Base-by-base conservation (phyloP, 805 yeast species). In the Candida railenensis region DNA sequence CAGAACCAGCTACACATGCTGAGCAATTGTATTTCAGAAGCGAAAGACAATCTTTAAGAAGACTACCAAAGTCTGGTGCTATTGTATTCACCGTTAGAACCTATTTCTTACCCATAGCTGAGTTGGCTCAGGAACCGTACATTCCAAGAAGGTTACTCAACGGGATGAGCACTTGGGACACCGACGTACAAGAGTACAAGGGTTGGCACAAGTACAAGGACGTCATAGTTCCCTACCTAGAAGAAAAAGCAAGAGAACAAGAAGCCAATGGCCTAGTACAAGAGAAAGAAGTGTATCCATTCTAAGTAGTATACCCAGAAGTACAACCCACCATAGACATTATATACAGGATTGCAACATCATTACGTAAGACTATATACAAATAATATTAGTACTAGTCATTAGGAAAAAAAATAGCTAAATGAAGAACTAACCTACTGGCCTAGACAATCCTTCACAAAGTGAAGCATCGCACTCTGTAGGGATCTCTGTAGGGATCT, bases 1-100 rank as follows among this genome's bases (percentile, higher is more conserved):
- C 87, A 4, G 54, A 61, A 12, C 62, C 67, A 12, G 87, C 87
- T 2, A 60, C 59, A 1, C 72, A 69, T 25, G 61, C 80, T 7
- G 65, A 63, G 15, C 73, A 74, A 48, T 58, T 83, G 28, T 78
- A 74, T 60, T 82, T 74, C 62, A 72, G 89, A 52, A 78, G 84
- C 22, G 89, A 83, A 58, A 68, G 89, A 60, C 89, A 83, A 58
- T 72, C 83, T 40, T 66, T 83, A 43, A 71, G 87, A 53, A 69
- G 85, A 55, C 66, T 83, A 47, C 88, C 89, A 12, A 63, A 71
- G 34, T 61, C 80, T 3, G 87, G 88, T 9, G 84, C 77, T 11
- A 66, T 74, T 19, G 63, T 78, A 2, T 83, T 83, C 62, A 83
- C 87, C 19, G 71, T 83, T 42, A 68, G 88, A 53, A 83, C 88